Evolutionary conservation across 345 rosid genomes (phyloP).

Genomic region (Viola odorata): DNA sequence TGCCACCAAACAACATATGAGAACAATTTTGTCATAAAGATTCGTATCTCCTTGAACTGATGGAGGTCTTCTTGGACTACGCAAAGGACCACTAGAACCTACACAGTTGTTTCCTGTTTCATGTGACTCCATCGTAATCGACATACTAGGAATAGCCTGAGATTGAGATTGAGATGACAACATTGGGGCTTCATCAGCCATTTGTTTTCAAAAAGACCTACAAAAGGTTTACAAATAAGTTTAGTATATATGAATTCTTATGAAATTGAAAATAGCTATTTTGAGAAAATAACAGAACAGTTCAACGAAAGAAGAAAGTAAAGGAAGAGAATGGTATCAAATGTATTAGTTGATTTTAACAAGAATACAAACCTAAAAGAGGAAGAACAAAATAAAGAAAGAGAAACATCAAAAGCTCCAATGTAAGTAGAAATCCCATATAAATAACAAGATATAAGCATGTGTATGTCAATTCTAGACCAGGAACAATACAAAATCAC

Average conservation of each 20-base stretch:
- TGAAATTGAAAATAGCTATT: too few relatives aligned
- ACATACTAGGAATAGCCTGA: conserved; percentile 55
- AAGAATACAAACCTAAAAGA: not conserved
- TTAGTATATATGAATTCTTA: too few relatives aligned
- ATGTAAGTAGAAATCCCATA: too few relatives aligned
- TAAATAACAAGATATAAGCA: too few relatives aligned
- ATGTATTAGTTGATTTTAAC: not conserved
- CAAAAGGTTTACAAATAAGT: conserved; percentile 2
- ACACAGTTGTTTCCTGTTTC: conserved; percentile 36
- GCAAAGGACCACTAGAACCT: conserved; percentile 80
- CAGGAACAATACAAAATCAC: too few relatives aligned
- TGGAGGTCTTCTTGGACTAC: conserved; percentile 50
- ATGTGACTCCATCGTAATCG: conserved; percentile 46
- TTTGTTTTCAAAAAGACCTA: conserved; percentile 25
- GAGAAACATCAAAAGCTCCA: not conserved
- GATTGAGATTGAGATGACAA: conserved; percentile 42
- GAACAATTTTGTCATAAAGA: conserved; percentile 64
- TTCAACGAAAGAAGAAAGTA: too few relatives aligned
- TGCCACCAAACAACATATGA: conserved; percentile 64
- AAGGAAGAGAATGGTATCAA: too few relatives aligned
- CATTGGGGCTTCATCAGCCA: conserved; percentile 63
- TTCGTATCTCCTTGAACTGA: conserved; percentile 60
- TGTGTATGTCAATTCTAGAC: too few relatives aligned
- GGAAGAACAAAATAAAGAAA: not conserved
- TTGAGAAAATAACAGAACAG: too few relatives aligned